Conservation (phyloP, 2,329 filamentous ascomycete species). For the Mollisiaceae sp. region DNA sequence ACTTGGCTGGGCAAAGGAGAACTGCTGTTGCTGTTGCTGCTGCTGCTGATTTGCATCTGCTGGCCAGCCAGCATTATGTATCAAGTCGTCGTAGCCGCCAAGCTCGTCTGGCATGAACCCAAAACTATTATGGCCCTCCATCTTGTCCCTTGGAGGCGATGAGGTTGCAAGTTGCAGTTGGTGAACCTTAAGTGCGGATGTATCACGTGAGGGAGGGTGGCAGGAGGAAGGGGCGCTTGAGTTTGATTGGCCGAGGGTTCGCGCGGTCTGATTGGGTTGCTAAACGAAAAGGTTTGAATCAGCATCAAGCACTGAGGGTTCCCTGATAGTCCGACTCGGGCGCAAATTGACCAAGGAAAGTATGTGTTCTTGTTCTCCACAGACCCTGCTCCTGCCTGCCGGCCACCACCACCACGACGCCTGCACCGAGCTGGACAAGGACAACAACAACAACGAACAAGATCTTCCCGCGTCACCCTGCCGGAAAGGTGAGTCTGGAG, state of each 20-base stretch:
- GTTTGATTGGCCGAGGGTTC: slow-evolving; percentile 21
- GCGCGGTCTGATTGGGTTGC: slow-evolving; percentile 31
- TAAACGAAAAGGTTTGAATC: slow-evolving; percentile 39
- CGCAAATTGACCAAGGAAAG: slow-evolving; percentile 24
- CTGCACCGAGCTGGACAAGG: no score
- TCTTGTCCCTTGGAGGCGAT: slow-evolving; percentile 12
- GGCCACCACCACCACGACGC: not conserved
- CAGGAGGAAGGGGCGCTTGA: slow-evolving; percentile 16
- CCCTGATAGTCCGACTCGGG: slow-evolving; percentile 10
- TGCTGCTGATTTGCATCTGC: slow-evolving; percentile 32
- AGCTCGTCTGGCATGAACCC: slow-evolving; percentile 36
- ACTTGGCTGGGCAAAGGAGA: slow-evolving; percentile 23
- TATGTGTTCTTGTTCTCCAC: slow-evolving; percentile 1
- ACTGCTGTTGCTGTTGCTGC: slow-evolving; percentile 17
- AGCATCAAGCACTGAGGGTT: slow-evolving; percentile 29
- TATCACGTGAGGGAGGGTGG: slow-evolving; percentile 22
- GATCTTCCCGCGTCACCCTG: slow-evolving; percentile 2
- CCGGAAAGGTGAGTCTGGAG: slow-evolving; percentile 1
- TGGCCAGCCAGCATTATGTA: slow-evolving; percentile 36
- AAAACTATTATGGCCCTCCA: slow-evolving; percentile 39
- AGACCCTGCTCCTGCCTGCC: not conserved
- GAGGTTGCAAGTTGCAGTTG: slow-evolving; percentile 4
- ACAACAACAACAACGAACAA: not conserved
- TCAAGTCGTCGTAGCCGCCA: slow-evolving; percentile 37
- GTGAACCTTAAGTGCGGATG: not conserved